Conservation (phyloP, 768 basidiomycete species). For the Mycena rebaudengoi region DNA sequence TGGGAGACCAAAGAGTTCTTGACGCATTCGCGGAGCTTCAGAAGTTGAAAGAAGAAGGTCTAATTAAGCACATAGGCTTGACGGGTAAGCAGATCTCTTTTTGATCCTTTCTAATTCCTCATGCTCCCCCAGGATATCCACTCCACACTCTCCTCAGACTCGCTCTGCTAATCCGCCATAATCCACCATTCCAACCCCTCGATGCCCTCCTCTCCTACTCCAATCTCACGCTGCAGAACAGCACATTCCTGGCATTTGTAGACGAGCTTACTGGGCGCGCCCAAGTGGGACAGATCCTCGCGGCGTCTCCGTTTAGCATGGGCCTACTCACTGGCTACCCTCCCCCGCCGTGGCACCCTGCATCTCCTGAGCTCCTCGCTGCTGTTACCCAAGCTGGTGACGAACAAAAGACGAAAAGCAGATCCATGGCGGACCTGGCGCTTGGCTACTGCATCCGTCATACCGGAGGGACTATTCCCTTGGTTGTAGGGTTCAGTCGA, state of each 20-base stretch:
- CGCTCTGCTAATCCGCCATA: constrained; percentile 75
- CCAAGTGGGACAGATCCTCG: constrained; percentile 69
- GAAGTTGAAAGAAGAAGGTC: constrained; percentile 75
- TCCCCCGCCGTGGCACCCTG: constrained; percentile 81
- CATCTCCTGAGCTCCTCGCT: constrained; percentile 56
- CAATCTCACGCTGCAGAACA: constrained; percentile 81
- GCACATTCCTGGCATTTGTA: constrained; percentile 63
- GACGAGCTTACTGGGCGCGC: constrained; percentile 69
- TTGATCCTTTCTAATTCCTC: background rate
- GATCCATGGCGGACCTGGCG: constrained; percentile 70
- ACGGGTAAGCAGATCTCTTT: constrained; percentile 58
- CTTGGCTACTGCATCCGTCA: constrained; percentile 73
- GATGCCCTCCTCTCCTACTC: constrained; percentile 86
- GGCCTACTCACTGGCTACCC: constrained; percentile 67
- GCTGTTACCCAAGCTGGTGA: constrained; percentile 50
- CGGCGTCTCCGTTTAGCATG: constrained; percentile 89
- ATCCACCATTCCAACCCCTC: constrained; percentile 71
- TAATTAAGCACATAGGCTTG: constrained; percentile 80
- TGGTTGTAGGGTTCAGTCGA: constrained; percentile 78
- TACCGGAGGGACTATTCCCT: constrained; percentile 59
- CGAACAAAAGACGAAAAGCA: constrained; percentile 46
- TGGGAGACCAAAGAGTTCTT: constrained; percentile 78
- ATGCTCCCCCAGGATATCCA: constrained; percentile 69
- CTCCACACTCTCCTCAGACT: constrained; percentile 86
- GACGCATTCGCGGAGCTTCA: constrained; percentile 72